phyloP scores from a whole-genome alignment of 2,329 filamentous ascomycete species.

The Colletotrichum chrysophilum region DNA sequence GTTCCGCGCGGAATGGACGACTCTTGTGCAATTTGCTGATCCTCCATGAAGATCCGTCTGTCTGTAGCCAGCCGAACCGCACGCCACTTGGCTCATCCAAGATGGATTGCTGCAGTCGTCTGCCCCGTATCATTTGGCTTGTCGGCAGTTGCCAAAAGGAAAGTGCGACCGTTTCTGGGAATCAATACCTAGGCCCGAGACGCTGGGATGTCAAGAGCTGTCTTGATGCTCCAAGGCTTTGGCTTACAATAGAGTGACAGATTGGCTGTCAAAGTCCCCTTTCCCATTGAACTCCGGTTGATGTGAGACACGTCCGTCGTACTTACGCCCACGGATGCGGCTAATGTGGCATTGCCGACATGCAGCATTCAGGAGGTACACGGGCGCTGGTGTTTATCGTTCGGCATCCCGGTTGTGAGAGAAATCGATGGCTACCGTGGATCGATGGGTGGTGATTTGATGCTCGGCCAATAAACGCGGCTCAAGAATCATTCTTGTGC shows the following conservation, averaged over 20 bases:
- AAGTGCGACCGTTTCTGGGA: not conserved
- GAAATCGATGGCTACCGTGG: not conserved
- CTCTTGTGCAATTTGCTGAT: slow-evolving; percentile 4
- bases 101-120: not conserved
- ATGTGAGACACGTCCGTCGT: not conserved
- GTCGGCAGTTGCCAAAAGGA: not conserved
- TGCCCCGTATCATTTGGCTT: not conserved
- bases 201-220: not conserved
- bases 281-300: not conserved
- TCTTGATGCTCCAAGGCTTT: not conserved
- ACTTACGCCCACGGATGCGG: not conserved
- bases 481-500: not conserved
- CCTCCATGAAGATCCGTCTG: not conserved
- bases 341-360: not conserved
- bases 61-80: not conserved
- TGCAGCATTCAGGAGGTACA: not conserved
- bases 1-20: not conserved
- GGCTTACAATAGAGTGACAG: not conserved
- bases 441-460: not conserved
- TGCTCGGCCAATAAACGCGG: not conserved
- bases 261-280: not conserved
- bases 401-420: not conserved
- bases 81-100: not conserved
- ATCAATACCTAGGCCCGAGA: not conserved
- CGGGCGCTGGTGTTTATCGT: not conserved